Percentiles rank a stretch among this genome's conserved stretches.
These are phyloP conservation scores for Iris pallida DNA, from an alignment of 116 monocot genomes.

Conservation along the genomic window DNA sequence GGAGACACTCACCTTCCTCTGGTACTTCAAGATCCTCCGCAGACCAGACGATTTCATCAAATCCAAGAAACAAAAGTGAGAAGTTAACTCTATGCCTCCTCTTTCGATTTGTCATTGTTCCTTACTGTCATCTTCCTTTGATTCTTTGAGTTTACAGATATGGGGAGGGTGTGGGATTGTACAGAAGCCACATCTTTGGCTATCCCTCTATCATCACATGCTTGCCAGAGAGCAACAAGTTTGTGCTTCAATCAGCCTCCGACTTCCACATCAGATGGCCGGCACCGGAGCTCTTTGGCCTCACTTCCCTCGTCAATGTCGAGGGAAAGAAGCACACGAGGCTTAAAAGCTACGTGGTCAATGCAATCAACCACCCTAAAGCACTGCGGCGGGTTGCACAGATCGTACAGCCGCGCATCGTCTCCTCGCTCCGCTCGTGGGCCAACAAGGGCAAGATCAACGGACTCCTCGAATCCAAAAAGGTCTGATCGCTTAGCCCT, in stretches of 20 bases:
- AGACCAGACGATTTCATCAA: constrained; percentile 21
- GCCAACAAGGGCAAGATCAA: constrained; percentile 23
- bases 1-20: constrained; percentile 21
- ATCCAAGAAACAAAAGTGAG: constrained; percentile 13
- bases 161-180: constrained; percentile 17
- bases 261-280: constrained; percentile 12
- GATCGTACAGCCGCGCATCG: constrained; percentile 16
- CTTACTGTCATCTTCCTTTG: neutral
- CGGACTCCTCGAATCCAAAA: constrained; percentile 1
- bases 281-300: constrained; percentile 7
- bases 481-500: neutral
- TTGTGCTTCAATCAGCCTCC: constrained; percentile 4
- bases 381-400: constrained; percentile 9
- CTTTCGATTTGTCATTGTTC: neutral
- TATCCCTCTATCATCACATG: constrained; percentile 21
- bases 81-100: no score
- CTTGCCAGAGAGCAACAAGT: constrained; percentile 25
- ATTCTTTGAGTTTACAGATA: constrained; percentile 1
- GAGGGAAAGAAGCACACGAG: constrained; percentile 14
- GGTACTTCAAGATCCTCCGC: constrained; percentile 22
- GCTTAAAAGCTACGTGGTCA: constrained; percentile 8
- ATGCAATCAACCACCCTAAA: constrained; percentile 11
- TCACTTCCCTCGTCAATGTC: neutral
- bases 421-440: constrained; percentile 11
- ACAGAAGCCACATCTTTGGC: constrained; percentile 22